These are phyloP conservation scores for Cercis canadensis DNA, from an alignment of 306 rosid genomes.

Conservation along the genomic window DNA sequence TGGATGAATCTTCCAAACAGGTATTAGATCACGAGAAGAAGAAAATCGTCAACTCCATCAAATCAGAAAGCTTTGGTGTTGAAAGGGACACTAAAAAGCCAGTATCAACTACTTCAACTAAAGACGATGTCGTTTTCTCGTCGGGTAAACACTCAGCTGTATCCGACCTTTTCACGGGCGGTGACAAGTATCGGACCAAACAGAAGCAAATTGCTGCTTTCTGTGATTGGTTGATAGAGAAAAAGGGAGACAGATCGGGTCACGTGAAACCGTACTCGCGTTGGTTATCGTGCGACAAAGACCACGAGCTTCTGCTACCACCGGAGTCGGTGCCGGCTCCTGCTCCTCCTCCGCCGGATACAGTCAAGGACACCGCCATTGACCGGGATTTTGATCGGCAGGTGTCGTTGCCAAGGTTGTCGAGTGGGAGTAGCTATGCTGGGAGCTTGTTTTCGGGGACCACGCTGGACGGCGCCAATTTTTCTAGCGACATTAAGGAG, in stretches of 20 bases:
- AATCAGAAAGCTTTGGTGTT: slow-evolving; percentile 32
- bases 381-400: slow-evolving; percentile 73
- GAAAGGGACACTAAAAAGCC: slow-evolving; percentile 56
- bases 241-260: slow-evolving; percentile 48
- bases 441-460: slow-evolving; percentile 94
- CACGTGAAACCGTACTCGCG: slow-evolving; percentile 37
- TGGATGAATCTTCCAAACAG: slow-evolving; percentile 66
- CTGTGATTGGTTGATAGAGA: slow-evolving; percentile 69
- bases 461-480: slow-evolving; percentile 65
- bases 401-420: slow-evolving; percentile 69
- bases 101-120: neutral
- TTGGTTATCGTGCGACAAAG: slow-evolving; percentile 45
- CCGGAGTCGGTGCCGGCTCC: slow-evolving; percentile 27
- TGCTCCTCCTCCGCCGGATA: slow-evolving; percentile 34
- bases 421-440: slow-evolving; percentile 81
- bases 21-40: slow-evolving; percentile 60
- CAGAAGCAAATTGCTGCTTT: slow-evolving; percentile 58
- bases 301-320: slow-evolving; percentile 55
- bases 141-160: slow-evolving; percentile 38
- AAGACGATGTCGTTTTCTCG: slow-evolving; percentile 23
- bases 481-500: slow-evolving; percentile 64
- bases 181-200: slow-evolving; percentile 19
- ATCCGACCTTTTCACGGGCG: slow-evolving; percentile 47
- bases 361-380: slow-evolving; percentile 50
- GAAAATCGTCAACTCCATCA: slow-evolving; percentile 42